These are phyloP conservation scores for Cladosporium velox DNA, from an alignment of 2,329 filamentous ascomycete species.

Conservation along the genomic window DNA sequence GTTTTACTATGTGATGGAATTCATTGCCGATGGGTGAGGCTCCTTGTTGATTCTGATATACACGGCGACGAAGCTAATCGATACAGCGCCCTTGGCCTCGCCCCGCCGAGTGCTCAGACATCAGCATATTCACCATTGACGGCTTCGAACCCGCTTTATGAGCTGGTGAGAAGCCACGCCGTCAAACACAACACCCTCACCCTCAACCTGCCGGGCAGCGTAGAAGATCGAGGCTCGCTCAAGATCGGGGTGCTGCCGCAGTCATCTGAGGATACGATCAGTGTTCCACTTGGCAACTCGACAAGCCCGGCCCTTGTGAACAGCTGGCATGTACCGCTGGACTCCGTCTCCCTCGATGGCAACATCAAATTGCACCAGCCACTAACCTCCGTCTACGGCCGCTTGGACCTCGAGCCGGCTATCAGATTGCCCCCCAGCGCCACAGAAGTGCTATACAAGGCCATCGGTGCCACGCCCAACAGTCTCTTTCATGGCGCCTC, in stretches of 20 bases:
- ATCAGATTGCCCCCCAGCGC: slow-evolving; percentile 1
- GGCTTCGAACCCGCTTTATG: not conserved
- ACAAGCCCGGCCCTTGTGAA: not conserved
- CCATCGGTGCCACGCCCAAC: slow-evolving; percentile 1
- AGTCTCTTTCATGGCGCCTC: slow-evolving; percentile 8
- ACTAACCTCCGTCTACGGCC: not conserved
- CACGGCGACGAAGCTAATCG: not conserved
- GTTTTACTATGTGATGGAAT: slow-evolving; percentile 15
- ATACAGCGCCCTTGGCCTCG: slow-evolving; percentile 11
- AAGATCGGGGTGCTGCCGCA: not conserved
- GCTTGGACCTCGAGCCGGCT: slow-evolving; percentile 3
- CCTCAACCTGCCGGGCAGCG: not conserved
- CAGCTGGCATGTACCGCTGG: slow-evolving; percentile 8
- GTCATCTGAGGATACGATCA: not conserved
- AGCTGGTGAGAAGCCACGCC: not conserved
- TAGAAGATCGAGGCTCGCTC: not conserved
- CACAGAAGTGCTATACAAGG: slow-evolving; percentile 1
- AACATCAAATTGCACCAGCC: not conserved
- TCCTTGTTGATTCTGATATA: not conserved
- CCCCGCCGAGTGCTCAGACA: not conserved
- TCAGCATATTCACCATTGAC: not conserved
- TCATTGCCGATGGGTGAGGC: slow-evolving; percentile 16
- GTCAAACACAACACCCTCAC: slow-evolving; percentile 11
- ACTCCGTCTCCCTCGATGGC: not conserved
- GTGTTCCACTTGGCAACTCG: not conserved